phyloP scores from a whole-genome alignment of 441 rosid species.

The Arabidopsis lyrata region DNA sequence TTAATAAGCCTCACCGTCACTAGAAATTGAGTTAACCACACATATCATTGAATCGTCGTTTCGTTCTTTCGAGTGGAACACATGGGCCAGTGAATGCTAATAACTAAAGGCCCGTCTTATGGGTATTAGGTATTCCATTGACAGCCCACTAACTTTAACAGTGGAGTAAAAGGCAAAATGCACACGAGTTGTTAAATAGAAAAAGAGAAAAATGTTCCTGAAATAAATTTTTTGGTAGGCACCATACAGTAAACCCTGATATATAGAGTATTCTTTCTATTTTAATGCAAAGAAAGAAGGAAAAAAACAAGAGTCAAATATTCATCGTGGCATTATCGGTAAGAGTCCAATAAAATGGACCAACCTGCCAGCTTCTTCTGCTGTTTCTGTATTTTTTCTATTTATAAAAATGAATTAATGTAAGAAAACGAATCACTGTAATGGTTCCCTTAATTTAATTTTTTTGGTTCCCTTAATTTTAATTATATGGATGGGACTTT shows the following conservation, averaged over 20 bases:
- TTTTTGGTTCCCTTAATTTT: background rate
- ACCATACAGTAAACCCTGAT: constrained; percentile 26
- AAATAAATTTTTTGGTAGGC: constrained; percentile 29
- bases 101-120: background rate
- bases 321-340: constrained; percentile 35
- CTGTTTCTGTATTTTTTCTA: constrained; percentile 1
- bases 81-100: constrained; percentile 7
- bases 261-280: background rate
- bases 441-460: background rate
- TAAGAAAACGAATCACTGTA: background rate
- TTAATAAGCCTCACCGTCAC: constrained; percentile 3
- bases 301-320: constrained; percentile 16
- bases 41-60: background rate
- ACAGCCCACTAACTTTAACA: constrained; percentile 6
- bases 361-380: constrained; percentile 43
- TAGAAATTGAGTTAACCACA: background rate
- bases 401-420: background rate
- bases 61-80: background rate
- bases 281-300: background rate
- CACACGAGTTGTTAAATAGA: background rate
- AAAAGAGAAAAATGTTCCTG: background rate
- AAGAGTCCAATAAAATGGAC: constrained; percentile 32
- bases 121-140: background rate
- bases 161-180: background rate
- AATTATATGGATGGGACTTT: constrained; percentile 2